Evolutionary conservation across 176 grass and related monocot genomes (phyloP).

Genomic region (Bolboschoenus planiculmis): DNA sequence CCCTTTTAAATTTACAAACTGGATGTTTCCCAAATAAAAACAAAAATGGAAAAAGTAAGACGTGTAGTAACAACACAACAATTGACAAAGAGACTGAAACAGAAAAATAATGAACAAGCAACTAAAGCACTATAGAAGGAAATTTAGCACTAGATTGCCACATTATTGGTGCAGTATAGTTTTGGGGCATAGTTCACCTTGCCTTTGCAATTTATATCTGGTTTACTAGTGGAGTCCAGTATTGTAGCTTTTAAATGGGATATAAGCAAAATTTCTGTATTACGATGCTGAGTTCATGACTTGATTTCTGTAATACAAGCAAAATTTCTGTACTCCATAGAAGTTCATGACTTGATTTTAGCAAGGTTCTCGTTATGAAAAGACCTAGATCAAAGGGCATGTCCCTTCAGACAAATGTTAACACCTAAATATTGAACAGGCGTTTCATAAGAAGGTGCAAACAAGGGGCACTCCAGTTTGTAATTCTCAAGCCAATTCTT

Average conservation of each 20-base stretch:
- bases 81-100: neutral
- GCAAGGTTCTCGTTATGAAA: neutral
- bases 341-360: neutral
- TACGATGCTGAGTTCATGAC: neutral
- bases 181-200: neutral
- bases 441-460: constrained; percentile 98
- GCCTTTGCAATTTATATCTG: neutral
- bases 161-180: neutral
- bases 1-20: neutral
- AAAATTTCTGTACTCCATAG: neutral
- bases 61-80: neutral
- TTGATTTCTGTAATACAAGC: neutral
- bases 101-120: neutral
- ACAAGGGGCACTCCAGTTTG: constrained; percentile 96
- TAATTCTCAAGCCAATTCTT: constrained; percentile 97
- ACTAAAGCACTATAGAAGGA: neutral
- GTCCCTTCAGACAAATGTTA: neutral
- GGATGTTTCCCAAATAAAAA: neutral
- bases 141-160: neutral
- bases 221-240: neutral
- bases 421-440: constrained; percentile 39
- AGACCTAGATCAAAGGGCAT: neutral
- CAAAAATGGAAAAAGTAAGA: neutral
- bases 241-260: neutral
- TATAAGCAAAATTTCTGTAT: neutral